phyloP scores from a whole-genome alignment of 768 basidiomycete genomes.

The Mycena capillaripes region DNA sequence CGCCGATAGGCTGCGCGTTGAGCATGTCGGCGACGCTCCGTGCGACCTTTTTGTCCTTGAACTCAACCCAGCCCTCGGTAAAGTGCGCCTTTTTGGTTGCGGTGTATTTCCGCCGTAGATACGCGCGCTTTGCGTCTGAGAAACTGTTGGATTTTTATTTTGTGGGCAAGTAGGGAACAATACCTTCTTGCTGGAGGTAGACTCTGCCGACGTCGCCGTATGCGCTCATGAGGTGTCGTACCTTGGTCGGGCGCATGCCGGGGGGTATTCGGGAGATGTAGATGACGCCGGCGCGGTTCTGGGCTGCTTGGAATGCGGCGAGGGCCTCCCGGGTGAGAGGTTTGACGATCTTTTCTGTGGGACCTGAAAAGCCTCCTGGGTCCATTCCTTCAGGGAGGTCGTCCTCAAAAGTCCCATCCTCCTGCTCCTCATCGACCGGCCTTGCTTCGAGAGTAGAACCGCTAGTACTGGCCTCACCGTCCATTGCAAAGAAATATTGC shows the following conservation, averaged over 20 bases:
- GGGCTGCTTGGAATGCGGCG: slow-evolving; percentile 79
- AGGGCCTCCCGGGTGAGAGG: slow-evolving; percentile 83
- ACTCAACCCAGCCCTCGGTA: slow-evolving; percentile 98
- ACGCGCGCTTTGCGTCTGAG: slow-evolving; percentile 88
- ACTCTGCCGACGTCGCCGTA: slow-evolving; percentile 94
- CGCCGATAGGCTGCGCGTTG: slow-evolving; percentile 96
- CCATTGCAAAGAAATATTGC: slow-evolving; percentile 15
- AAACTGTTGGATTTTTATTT: not conserved
- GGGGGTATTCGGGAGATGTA: slow-evolving; percentile 98
- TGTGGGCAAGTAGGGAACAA: slow-evolving; percentile 39
- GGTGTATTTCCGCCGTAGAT: slow-evolving; percentile 85
- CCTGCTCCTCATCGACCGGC: not conserved
- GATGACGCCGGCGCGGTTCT: slow-evolving; percentile 85
- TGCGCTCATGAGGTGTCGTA: slow-evolving; percentile 91
- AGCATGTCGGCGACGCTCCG: slow-evolving; percentile 94
- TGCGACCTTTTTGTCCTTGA: slow-evolving; percentile 93
- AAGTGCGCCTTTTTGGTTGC: slow-evolving; percentile 90
- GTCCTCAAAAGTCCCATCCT: not conserved
- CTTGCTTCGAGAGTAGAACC: not conserved
- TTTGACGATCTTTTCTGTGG: slow-evolving; percentile 71
- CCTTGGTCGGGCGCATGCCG: slow-evolving; percentile 97
- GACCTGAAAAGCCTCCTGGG: slow-evolving; percentile 70
- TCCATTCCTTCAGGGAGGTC: slow-evolving; percentile 66
- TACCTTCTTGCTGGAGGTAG: slow-evolving; percentile 94
- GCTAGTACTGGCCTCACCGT: slow-evolving; percentile 23